Percentiles rank a stretch among this genome's conserved stretches.
These are phyloP conservation scores for Galium porrigens DNA, from an alignment of 305 asterid genomes.

Conservation along the genomic window DNA sequence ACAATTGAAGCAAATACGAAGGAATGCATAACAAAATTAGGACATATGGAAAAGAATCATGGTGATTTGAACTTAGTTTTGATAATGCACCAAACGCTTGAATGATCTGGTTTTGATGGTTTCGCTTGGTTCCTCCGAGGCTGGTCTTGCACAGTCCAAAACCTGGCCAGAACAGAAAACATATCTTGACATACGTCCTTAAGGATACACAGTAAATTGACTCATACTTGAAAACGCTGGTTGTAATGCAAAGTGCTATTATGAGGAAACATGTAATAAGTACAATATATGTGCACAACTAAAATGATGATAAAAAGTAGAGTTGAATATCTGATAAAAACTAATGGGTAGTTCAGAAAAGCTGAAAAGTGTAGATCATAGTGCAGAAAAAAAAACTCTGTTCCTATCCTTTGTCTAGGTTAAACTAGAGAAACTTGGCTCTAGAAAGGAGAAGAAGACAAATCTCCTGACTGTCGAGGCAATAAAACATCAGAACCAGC, in stretches of 20 bases:
- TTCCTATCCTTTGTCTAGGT: not conserved
- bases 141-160: conserved; percentile 75
- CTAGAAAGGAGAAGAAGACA: not conserved
- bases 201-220: not conserved
- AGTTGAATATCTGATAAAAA: not conserved
- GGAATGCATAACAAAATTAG: not conserved
- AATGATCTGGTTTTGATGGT: conserved; percentile 39
- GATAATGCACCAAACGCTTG: conserved; percentile 46
- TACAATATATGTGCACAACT: not conserved
- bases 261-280: not conserved
- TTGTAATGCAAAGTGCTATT: not conserved
- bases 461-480: not conserved
- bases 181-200: not conserved
- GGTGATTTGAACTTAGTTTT: not conserved
- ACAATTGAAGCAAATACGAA: conserved; percentile 7
- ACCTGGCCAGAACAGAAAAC: conserved; percentile 33
- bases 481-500: not conserved
- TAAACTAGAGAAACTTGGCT: not conserved
- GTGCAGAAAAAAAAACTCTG: not conserved
- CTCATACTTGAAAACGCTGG: not conserved
- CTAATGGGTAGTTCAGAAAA: not conserved
- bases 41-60: not conserved
- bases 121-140: conserved; percentile 38
- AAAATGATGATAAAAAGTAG: not conserved
- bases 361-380: not conserved